Evolutionary conservation across 164 flowering plant species (phyloP).

Genomic region (Aristolochia contorta): DNA sequence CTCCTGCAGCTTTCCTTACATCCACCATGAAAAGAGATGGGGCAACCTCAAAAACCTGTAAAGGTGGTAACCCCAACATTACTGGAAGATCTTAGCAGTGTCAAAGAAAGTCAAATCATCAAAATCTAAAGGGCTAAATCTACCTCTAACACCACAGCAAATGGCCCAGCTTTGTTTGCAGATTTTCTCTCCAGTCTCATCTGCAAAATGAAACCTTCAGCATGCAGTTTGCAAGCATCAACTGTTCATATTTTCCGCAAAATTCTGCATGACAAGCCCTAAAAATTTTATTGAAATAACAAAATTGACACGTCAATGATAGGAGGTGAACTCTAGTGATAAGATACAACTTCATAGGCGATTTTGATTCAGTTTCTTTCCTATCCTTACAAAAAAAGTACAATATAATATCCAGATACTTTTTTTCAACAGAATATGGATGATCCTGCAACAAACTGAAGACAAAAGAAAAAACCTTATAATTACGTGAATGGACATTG

Average conservation of each 20-base stretch:
- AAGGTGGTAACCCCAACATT: no score
- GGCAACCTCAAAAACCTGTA: slow-evolving; percentile 86
- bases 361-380: no score
- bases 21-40: slow-evolving; percentile 94
- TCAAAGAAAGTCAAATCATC: background rate
- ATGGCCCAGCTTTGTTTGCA: slow-evolving; percentile 51
- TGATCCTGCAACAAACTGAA: background rate
- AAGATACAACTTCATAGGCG: no score
- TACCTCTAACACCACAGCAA: slow-evolving; percentile 94
- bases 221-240: background rate
- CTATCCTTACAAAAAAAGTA: no score
- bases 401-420: no score
- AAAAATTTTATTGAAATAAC: no score
- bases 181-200: slow-evolving; percentile 84
- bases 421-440: no score
- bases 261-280: no score
- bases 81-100: slow-evolving; percentile 1
- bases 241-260: no score
- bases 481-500: slow-evolving; percentile 73
- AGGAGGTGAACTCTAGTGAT: no score
- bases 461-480: slow-evolving; percentile 48
- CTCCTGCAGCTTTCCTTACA: slow-evolving; percentile 93
- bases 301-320: no score
- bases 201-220: slow-evolving; percentile 23
- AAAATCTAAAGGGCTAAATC: background rate